These are phyloP conservation scores for Paecilomyces sp. DNA, from an alignment of 2,329 filamentous ascomycete species.

Conservation along the genomic window DNA sequence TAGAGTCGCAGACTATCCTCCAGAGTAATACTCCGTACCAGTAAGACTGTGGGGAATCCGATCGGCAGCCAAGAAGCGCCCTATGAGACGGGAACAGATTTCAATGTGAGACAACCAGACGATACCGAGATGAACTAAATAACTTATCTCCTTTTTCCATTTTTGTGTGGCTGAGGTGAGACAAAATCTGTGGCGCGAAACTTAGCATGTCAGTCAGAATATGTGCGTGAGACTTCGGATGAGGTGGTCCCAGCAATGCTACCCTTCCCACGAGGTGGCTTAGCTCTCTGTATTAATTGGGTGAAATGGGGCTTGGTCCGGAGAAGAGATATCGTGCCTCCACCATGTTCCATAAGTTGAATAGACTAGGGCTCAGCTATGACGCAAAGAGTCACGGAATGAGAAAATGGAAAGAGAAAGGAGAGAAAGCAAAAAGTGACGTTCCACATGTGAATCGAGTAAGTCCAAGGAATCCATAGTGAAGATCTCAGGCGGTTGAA, in stretches of 20 bases:
- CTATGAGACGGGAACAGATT: slow-evolving; percentile 1
- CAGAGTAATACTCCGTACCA: neutral
- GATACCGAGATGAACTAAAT: neutral
- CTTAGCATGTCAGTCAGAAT: slow-evolving; percentile 2
- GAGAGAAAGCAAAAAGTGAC: neutral
- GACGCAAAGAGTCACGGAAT: neutral
- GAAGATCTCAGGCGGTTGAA: no score
- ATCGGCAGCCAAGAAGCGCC: slow-evolving; percentile 10
- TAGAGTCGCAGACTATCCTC: slow-evolving; percentile 11
- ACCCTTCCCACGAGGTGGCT: slow-evolving; percentile 29
- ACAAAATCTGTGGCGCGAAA: slow-evolving; percentile 1
- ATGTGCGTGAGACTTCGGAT: neutral
- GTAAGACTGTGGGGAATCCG: slow-evolving; percentile 5
- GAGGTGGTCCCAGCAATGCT: slow-evolving; percentile 31
- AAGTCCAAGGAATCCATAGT: neutral
- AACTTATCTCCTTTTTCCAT: no score
- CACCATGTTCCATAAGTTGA: neutral
- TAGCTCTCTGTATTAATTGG: neutral
- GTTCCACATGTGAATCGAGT: neutral
- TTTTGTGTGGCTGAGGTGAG: neutral
- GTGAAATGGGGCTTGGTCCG: neutral
- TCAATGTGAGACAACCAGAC: slow-evolving; percentile 2
- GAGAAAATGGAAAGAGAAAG: neutral
- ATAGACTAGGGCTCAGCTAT: neutral
- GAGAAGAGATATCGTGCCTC: neutral